Base-by-base conservation (phyloP, 176 grass and related monocot genomes). In the Juncus inflexus region DNA sequence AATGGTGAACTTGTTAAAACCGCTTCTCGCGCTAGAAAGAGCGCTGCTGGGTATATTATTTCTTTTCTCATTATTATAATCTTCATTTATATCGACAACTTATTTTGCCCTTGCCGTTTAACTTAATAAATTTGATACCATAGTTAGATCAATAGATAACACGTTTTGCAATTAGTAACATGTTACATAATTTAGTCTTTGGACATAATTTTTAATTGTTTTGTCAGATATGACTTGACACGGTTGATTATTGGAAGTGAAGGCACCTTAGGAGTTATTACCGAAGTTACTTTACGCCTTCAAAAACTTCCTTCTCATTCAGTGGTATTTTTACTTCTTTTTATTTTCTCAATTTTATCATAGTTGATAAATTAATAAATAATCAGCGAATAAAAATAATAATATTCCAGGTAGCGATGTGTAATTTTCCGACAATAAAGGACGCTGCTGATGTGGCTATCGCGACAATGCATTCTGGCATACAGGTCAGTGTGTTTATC, bases 371-470 rank as follows among this genome's bases (percentile, higher is more conserved):
- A 28, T 28, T 28, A 28, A 28, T 28, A 28, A 28, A 28, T 28
- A 28, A 28, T 28, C 19, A 28, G 19, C 19, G 19, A 47, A 47
- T 78, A 52, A 52, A 35, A 70, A n/a, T 9, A 78, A 63, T 62
- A 35, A 12, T 77, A 43, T 76, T 66, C 79, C 73, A 91, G 92
- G 94, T 91, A 69, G 94, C 88, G 12, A 97, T 97, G 88, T 97
- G 94, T 50, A 97, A 91, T 80, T 97, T 97, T 72, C 78, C 75
- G 81, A 89, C 85, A 13, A 84, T 97, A 40, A 89, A 97, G 67
- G 94, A 97, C 86, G 83, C 94, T 50, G 85, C 87, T 74, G 87
- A 97, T 91, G 94, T 97, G 79, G 94, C 94, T 66, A 97, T 97
- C 81, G 82, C 82, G 39, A 86, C 88, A 60, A 97, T 97, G 94